Conservation (phyloP, 257 asterid genomes). For the Gentiana straminea region DNA sequence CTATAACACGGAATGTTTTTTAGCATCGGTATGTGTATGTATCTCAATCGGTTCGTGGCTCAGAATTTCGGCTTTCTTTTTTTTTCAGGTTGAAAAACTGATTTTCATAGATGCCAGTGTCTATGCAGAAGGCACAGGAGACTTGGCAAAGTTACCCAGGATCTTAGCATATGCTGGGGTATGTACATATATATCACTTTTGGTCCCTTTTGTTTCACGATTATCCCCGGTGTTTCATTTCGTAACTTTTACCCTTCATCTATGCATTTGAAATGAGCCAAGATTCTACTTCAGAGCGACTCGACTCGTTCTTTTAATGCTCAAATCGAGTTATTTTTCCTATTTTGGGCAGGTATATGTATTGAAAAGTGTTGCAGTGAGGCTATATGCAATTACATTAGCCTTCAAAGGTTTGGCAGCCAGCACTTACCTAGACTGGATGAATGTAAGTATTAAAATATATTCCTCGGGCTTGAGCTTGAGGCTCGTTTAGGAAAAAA, state of each 20-base stretch:
- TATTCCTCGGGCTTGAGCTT: too few species aligned
- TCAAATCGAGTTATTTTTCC: slow-evolving; percentile 8
- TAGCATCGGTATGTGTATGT: not conserved
- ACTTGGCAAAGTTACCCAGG: slow-evolving; percentile 71
- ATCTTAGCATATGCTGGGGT: slow-evolving; percentile 81
- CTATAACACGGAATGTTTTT: not conserved
- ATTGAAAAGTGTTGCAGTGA: slow-evolving; percentile 59
- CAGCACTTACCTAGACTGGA: slow-evolving; percentile 63
- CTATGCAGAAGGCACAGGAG: slow-evolving; percentile 89
- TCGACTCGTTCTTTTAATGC: not conserved
- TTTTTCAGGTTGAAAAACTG: slow-evolving; percentile 69
- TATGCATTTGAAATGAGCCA: too few species aligned
- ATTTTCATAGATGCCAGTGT: slow-evolving; percentile 90
- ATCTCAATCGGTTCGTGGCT: not conserved
- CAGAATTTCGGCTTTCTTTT: slow-evolving; percentile 2
- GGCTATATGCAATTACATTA: slow-evolving; percentile 60
- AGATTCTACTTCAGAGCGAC: not conserved
- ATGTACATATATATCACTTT: slow-evolving; percentile 9
- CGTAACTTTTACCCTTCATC: too few species aligned
- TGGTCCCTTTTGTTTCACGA: too few species aligned
- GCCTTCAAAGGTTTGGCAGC: slow-evolving; percentile 44
- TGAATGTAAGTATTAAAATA: slow-evolving; percentile 42
- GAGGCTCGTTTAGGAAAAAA: too few species aligned
- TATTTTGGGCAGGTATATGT: slow-evolving; percentile 46
- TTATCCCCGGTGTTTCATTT: too few species aligned